Percentiles rank a stretch among this genome's conserved stretches.
Evolutionary conservation across 2,329 filamentous ascomycete genomes (phyloP).

Genomic region (Fusarium beomiforme): DNA sequence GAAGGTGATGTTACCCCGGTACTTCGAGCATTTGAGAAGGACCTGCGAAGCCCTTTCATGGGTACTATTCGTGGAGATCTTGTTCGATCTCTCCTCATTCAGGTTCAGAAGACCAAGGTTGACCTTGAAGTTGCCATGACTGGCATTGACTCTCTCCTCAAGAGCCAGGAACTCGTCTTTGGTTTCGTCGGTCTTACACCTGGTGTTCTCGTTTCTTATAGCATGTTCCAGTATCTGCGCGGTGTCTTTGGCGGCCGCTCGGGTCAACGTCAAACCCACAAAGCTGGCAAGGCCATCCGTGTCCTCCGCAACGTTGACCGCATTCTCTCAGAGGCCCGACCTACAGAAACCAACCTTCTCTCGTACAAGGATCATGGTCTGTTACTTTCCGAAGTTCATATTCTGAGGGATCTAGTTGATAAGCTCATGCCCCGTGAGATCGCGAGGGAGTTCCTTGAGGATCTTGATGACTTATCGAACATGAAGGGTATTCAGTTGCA

Average conservation of each 20-base stretch:
- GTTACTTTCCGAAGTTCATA: constrained; percentile 88
- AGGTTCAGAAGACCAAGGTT: constrained; percentile 98
- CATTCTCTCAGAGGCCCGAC: constrained; percentile 74
- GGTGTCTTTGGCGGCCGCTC: constrained; percentile 75
- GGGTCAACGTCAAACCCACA: constrained; percentile 71
- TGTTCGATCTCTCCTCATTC: constrained; percentile 89
- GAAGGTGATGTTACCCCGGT: constrained; percentile 95
- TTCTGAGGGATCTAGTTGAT: constrained; percentile 71
- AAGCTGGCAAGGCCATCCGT: constrained; percentile 76
- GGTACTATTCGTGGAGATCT: constrained; percentile 89
- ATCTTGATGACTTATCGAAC: constrained; percentile 86
- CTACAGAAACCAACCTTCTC: constrained; percentile 77
- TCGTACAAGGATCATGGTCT: constrained; percentile 94
- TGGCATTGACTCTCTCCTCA: constrained; percentile 92
- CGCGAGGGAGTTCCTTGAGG: constrained; percentile 86
- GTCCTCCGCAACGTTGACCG: constrained; percentile 90
- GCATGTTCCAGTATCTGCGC: constrained; percentile 76
- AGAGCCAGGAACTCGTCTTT: constrained; percentile 96
- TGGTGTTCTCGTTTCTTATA: constrained; percentile 86
- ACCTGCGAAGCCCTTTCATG: constrained; percentile 81
- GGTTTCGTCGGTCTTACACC: constrained; percentile 96
- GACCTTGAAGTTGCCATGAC: constrained; percentile 96
- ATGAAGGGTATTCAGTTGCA: constrained; percentile 83
- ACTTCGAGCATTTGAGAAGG: constrained; percentile 88
- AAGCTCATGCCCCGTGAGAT: constrained; percentile 77